Conservation (phyloP, 768 basidiomycete genomes). For the Hortiboletus campestris region DNA sequence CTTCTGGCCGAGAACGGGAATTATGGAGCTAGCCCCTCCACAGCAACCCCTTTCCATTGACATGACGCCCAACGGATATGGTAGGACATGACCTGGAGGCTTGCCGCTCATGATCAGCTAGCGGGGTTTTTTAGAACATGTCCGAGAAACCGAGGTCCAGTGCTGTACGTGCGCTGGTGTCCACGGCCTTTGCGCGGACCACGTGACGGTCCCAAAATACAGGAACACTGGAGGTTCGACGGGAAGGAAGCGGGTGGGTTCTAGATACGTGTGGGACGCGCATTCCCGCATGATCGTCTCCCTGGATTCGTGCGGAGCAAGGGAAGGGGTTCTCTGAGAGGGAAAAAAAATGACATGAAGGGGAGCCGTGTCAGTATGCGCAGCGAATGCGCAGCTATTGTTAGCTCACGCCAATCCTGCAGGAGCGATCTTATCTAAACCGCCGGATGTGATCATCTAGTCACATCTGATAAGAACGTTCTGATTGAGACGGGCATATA, state of each 20-base stretch:
- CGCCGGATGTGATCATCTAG: conserved; percentile 6
- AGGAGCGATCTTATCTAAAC: conserved; percentile 21
- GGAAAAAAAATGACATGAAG: conserved; percentile 7
- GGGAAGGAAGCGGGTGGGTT: background rate
- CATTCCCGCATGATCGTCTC: conserved; percentile 7
- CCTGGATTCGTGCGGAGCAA: conserved; percentile 13
- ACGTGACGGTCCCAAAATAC: conserved; percentile 6
- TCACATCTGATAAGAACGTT: background rate
- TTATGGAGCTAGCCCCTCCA: conserved; percentile 13
- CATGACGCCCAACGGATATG: conserved; percentile 14
- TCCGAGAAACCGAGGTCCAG: conserved; percentile 8
- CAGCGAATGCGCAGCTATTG: conserved; percentile 12
- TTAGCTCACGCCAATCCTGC: conserved; percentile 8
- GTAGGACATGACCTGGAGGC: conserved; percentile 1
- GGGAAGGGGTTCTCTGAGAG: conserved; percentile 19
- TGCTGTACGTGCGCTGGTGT: background rate
- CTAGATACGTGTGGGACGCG: conserved; percentile 2
- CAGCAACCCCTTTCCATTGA: conserved; percentile 22
- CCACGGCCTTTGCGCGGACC: conserved; percentile 5
- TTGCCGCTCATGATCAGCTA: background rate
- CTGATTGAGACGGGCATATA: background rate
- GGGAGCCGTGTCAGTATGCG: background rate
- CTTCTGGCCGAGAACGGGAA: conserved; percentile 12
- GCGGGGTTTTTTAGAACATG: background rate
- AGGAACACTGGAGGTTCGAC: background rate